Evolutionary conservation across 345 rosid genomes (phyloP).

Genomic region (Linum tenue): DNA sequence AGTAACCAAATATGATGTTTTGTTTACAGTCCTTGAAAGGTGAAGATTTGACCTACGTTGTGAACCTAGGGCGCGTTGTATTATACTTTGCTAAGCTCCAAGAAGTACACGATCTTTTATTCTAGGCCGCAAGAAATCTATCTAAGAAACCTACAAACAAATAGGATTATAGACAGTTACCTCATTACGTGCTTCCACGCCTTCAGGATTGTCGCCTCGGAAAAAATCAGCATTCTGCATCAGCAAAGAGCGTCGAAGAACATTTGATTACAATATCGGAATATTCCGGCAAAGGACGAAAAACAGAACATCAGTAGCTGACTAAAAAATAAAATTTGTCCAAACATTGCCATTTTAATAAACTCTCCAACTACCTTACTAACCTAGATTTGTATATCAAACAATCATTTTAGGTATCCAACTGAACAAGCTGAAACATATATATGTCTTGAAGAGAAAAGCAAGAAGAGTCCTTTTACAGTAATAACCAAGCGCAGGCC

Average conservation of each 20-base stretch:
- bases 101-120: too few species aligned
- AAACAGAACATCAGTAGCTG: not conserved
- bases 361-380: not conserved
- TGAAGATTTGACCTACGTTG: not conserved
- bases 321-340: not conserved
- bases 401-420: not conserved
- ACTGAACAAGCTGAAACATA: not conserved
- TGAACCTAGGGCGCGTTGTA: not conserved
- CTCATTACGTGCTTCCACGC: conserved; percentile 97
- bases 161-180: conserved; percentile 28
- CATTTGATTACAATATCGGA: too few species aligned
- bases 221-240: conserved; percentile 95
- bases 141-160: not conserved
- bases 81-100: too few species aligned
- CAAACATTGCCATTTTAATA: not conserved
- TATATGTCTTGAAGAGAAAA: not conserved
- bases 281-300: not conserved
- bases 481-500: not conserved
- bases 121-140: too few species aligned
- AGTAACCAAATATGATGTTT: not conserved
- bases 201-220: conserved; percentile 95
- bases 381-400: not conserved
- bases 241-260: conserved; percentile 13
- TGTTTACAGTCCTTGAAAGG: not conserved
- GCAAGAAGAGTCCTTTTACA: not conserved